phyloP scores from a whole-genome alignment of 1,284 basidiomycete genomes.

The Ustilago nuda region DNA sequence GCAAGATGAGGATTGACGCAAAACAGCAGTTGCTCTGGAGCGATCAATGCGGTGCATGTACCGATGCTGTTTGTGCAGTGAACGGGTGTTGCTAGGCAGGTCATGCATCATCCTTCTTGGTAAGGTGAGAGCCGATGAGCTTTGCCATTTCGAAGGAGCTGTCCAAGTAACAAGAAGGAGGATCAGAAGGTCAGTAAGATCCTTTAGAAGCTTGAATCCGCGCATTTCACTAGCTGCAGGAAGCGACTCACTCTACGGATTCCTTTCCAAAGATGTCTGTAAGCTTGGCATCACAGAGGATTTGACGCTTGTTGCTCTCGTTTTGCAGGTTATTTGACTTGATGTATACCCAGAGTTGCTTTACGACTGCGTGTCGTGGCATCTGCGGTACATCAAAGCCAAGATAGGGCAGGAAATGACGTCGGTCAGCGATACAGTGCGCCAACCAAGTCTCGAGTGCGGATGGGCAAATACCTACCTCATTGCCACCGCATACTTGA shows the following conservation, averaged over 20 bases:
- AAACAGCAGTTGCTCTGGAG: background rate
- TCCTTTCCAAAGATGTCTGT: constrained; percentile 79
- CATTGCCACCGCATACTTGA: constrained; percentile 65
- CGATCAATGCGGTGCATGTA: background rate
- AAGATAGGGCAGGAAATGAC: background rate
- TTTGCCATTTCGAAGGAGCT: constrained; percentile 69
- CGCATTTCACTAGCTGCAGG: background rate
- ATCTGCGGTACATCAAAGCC: constrained; percentile 73
- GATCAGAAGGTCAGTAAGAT: background rate
- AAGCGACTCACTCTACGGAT: constrained; percentile 74
- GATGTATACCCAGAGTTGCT: constrained; percentile 86
- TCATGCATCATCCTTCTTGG: constrained; percentile 61
- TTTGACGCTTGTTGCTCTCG: constrained; percentile 78
- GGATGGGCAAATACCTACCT: constrained; percentile 39
- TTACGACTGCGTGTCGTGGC: constrained; percentile 87
- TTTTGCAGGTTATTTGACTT: constrained; percentile 82
- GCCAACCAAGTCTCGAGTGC: background rate
- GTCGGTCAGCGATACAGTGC: no score
- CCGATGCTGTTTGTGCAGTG: background rate
- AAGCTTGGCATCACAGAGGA: constrained; percentile 80
- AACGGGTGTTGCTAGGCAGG: background rate
- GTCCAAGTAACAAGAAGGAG: background rate
- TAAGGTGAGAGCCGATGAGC: constrained; percentile 64
- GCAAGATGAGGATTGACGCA: background rate
- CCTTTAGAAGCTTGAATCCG: background rate